Base-by-base conservation (phyloP, 2,329 filamentous ascomycete genomes). In the Diplodia scrobiculata region DNA sequence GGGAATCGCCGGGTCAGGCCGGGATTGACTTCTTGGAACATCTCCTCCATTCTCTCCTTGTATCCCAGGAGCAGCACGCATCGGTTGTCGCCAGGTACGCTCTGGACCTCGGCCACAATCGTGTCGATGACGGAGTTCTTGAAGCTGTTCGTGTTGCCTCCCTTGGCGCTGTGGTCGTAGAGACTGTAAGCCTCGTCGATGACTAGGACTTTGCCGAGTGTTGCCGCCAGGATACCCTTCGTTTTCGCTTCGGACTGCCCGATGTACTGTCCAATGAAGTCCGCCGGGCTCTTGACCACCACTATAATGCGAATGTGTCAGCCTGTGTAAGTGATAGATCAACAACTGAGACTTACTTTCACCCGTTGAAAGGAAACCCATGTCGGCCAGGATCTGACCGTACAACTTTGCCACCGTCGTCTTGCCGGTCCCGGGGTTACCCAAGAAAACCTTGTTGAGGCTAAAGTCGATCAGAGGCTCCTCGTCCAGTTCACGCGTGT, bases 161-260 rank as follows among this genome's bases (percentile, higher is more conserved):
- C 29, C 7, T 9, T 32, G 29, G 29, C 5, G 29, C 7, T 32
- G 29, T 32, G 29, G 29, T 32, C 75, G 53, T 82, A 84, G 0
- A 94, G 80, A 38, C 87, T 86, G 69, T 94, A 93, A 0, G 90
- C 90, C 72, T 95, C 91, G 68, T 94, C 91, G 2, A 94, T 92
- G 14, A 94, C 85, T 0, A 94, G 82, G 0, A 93, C 89, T 69
- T 93, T 94, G 0, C 91, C 91, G 0, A 83, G 69, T 0, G 88
- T 87, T 0, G 86, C 78, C 0, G 84, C 85, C 0, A 94, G 80
- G 6, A 93, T 92, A 0, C 80, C 87, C 69, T 91, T 93, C 0
- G 90, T 93, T 38, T 87, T 86, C 1, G 83, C 79, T 73, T 94
- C 90, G 0, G 90, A 92, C 1, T 83, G 79, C 0, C 91, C 91